Percentiles rank a stretch among this genome's conserved stretches.
These are phyloP conservation scores for Zymoseptoria crescenta DNA, from an alignment of 2,329 filamentous ascomycete species.

Conservation along the genomic window DNA sequence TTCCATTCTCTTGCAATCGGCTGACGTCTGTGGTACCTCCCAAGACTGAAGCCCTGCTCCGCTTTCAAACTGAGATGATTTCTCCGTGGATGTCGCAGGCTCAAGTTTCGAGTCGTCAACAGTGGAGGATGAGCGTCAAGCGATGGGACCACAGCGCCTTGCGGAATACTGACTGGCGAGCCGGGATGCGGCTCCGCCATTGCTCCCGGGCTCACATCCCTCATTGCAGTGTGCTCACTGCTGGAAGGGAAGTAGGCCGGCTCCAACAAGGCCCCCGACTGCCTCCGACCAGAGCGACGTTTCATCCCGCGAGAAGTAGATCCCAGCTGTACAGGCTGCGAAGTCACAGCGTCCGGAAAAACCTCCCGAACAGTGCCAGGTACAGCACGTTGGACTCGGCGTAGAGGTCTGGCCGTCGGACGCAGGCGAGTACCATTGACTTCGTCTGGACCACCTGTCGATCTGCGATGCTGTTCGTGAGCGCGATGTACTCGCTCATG, in stretches of 20 bases:
- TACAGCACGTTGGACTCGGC: conserved; percentile 1
- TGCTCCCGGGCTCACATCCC: neutral
- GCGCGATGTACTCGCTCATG: conserved; percentile 11
- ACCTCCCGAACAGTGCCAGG: neutral
- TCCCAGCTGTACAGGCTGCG: neutral
- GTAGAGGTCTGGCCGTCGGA: conserved; percentile 2
- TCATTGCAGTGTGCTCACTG: neutral
- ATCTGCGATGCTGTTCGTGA: conserved; percentile 1
- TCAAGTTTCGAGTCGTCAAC: conserved; percentile 13
- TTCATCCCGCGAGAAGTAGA: neutral
- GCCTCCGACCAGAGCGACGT: neutral
- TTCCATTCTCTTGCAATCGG: conserved; percentile 69
- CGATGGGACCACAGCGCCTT: neutral
- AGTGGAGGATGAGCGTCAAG: neutral
- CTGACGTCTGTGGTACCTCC: conserved; percentile 47
- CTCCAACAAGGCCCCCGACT: neutral
- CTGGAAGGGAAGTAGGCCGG: neutral
- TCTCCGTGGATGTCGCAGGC: conserved; percentile 26
- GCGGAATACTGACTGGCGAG: neutral
- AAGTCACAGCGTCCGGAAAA: neutral
- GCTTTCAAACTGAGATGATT: conserved; percentile 28
- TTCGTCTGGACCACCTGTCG: neutral
- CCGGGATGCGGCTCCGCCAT: neutral
- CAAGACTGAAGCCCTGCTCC: conserved; percentile 35
- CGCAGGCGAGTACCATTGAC: neutral